Evolutionary conservation across 1,284 basidiomycete species (phyloP), one percentile per base, ranked within the genome.

Genomic region (Cryptococcus sp.): DNA sequence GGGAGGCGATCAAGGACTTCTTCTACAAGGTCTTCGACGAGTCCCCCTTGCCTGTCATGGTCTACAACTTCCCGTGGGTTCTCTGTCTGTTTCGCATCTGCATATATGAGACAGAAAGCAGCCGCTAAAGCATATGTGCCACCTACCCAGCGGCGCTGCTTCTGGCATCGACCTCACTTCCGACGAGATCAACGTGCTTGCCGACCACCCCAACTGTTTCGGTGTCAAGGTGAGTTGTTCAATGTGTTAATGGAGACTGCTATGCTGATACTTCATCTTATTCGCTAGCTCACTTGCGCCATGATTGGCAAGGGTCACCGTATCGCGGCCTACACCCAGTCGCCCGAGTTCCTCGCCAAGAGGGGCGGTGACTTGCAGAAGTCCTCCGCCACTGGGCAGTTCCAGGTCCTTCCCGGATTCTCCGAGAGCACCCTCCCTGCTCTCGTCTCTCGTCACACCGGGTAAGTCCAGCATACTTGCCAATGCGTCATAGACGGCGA

Each of bases 141-240:
- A 40, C 30, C 19, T 1, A 6, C 47, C 25, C 22, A 77, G 73
- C 38, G 79, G 79, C 13, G 80, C 80, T 13, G 89, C 90, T 0
- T 86, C 90, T 0, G 91, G 92, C 11, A 85, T 91, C 65, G 90
- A 96, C 74, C 85, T 95, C 55, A 88, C 90, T 75, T 91, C 89
- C 0, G 91, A 94, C 75, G 83, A 85, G 52, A 84, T 96, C 67
- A 82, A 83, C 55, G 81, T 83, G 22, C 83, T 94, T 38, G 85
- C 88, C 4, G 76, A 83, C 53, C 91, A 94, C 72, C 89, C 89
- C 13, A 93, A 93, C 79, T 91, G 92, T 68, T 89, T 93, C 63
- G 92, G 91, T 59, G 87, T 86, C 53, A 94, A 93, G 62, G 72
- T 73, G 30, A 46, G 64, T 55, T 19, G 5, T 17, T 22, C 20